Percentiles rank a stretch among this genome's conserved stretches.
These are phyloP conservation scores for Mycena pura DNA, from an alignment of 768 basidiomycete genomes.

Conservation along the genomic window DNA sequence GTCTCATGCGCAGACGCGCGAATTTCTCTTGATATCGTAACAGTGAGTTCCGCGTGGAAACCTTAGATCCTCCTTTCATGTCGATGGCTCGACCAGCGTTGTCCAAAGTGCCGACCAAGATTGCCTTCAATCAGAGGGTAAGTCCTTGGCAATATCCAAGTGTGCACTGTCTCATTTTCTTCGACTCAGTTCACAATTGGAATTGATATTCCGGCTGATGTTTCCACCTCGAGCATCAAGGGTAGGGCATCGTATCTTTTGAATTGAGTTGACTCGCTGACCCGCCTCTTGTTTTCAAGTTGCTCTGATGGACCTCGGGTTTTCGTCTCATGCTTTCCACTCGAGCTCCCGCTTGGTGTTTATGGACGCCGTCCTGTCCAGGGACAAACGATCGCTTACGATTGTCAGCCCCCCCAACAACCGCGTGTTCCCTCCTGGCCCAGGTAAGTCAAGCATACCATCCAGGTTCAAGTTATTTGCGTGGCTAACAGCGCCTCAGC, in stretches of 20 bases:
- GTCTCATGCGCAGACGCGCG: not conserved
- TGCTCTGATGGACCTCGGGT: constrained; percentile 41
- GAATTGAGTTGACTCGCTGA: not conserved
- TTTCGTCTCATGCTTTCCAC: constrained; percentile 44
- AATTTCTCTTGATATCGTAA: not conserved
- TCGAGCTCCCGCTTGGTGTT: constrained; percentile 41
- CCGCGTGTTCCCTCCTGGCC: constrained; percentile 39
- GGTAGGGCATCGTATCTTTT: constrained; percentile 17
- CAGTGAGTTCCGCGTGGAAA: constrained; percentile 36
- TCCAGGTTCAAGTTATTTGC: too few species aligned
- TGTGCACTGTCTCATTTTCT: too few species aligned
- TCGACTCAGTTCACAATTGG: constrained; percentile 41
- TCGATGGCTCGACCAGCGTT: constrained; percentile 29
- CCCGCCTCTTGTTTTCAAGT: constrained; percentile 30
- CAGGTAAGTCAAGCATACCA: too few species aligned
- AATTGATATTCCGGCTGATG: constrained; percentile 34
- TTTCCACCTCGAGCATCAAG: constrained; percentile 10
- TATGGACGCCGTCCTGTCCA: constrained; percentile 35
- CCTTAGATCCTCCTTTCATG: constrained; percentile 41
- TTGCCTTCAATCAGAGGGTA: constrained; percentile 38
- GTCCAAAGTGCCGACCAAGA: constrained; percentile 31
- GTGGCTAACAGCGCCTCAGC: too few species aligned
- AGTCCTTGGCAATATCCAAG: too few species aligned
- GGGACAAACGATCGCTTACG: constrained; percentile 34
- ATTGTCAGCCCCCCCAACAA: constrained; percentile 43